Base-by-base conservation (phyloP, 225 moss, liverwort and hornwort genomes). In the Marchantia polymorpha region DNA sequence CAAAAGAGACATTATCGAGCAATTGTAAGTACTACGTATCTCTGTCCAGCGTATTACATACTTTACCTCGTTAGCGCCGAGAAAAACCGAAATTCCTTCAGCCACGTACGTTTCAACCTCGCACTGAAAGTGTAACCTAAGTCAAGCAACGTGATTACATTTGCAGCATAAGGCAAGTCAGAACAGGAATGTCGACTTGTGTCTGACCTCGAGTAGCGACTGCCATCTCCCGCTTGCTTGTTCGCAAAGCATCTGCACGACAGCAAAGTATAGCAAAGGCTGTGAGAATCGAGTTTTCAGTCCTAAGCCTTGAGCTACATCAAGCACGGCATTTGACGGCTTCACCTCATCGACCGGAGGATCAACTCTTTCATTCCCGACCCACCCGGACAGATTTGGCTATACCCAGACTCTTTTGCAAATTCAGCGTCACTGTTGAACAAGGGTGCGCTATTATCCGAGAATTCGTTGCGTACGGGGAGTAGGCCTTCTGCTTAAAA, bases 211-310 rank as follows among this genome's bases (percentile, higher is more conserved):
- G 89, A 20, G 96, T 96, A 49, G 96, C 96, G 46, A 94, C 94
- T 26, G 96, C 91, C 96, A 94, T 94, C 88, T 96, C 96, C 73
- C 96, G 89, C 87, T 96, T 96, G 79, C 96, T 96, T 68, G 94
- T 89, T 79, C 96, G 90, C 67, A 96, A 89, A 11, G 94, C 96
- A 90, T 96, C 96, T 96, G 92, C 60, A 78, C 65, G 59, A 65
- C 29, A 77, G 22, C 74, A 74, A 9, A 31, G 60, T 4, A 77
- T 5, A 46, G 26, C 12, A 27, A 46, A 47, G 25, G 20, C 20
- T n/a, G 1, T 20, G 46, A 47, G 19, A 3, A 2, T 39, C 5
- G 56, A 58, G 20, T 19, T 7, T 7, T 23, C 3, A 48, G 10
- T 8, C 10, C 6, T 23, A 4, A n/a, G 50, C 48, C 71, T 52